Evolutionary conservation across 2,329 filamentous ascomycete genomes (phyloP), one percentile per base, ranked within the genome.

Genomic region (Ascochyta fabae): DNA sequence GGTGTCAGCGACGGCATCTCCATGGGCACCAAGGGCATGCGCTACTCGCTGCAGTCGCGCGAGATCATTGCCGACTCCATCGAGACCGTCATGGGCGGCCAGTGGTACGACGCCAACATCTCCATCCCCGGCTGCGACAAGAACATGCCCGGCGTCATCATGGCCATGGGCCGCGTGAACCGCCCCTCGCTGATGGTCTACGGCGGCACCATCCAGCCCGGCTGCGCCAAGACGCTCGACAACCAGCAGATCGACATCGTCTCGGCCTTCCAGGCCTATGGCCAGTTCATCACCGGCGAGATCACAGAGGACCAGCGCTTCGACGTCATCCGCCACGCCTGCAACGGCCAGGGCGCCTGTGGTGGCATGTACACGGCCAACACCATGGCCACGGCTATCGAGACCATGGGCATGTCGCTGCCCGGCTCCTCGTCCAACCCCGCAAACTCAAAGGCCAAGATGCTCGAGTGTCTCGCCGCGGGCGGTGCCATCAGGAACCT

Each of bases 71-170:
- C 95, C 70, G 95, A 99, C 80, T 96, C 91, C 59, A 96, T 99
- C 71, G 95, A 99, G 84, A 98, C 95, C 5, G 95, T 99, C 69
- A 99, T 98, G 93, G 89, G 92, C 65, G 95, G 92, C 15, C 95
- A 99, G 79, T 98, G 93, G 92, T 98, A 99, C 75, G 95, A 99
- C 77, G 94, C 88, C 66, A 98, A 98, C 78, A 90, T 99, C 74
- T 96, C 92, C 48, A 90, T 99, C 69, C 95, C 95, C 13, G 95
- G 95, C 44, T 99, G 95, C 79, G 95, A 99, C 84, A 99, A 99
- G 87, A 99, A 99, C 81, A 98, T 99, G 95, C 75, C 75, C n/a
- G 79, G 80, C 72, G 80, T 83, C 43, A 77, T 83, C 56, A 83
- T 83, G 78, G 95, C 93, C 53, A 97, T 97, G 91, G 94, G 92